Base-by-base conservation (phyloP, 345 rosid genomes). In the Cardamine occulta region DNA sequence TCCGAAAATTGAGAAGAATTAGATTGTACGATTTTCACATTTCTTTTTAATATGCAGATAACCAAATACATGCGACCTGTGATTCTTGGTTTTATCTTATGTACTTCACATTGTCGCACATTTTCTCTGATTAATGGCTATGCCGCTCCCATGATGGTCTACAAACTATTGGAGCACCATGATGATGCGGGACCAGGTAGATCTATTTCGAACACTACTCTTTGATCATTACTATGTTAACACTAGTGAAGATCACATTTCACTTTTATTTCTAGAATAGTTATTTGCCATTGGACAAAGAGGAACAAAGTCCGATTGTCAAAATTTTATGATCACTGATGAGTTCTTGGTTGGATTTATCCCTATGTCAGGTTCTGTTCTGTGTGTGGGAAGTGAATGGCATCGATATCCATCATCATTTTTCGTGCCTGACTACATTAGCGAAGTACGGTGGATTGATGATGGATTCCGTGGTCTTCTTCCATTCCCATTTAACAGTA, bases 371-470 rank as follows among this genome's bases (percentile, higher is more conserved):
- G 99, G 94, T 76, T 85, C 99, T 74, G 90, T 89, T 53, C 83
- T 92, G 59, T 95, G 99, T 76, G 89, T 92, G 81, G 98, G 98
- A 84, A 88, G 97, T 80, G 99, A 95, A 78, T 89, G 99, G 98
- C 99, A 95, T 80, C 97, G 99, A 34, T 90, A 82, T 77, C 97
- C 97, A 10, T 92, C 99, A 17, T 95, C 98, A 21, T 95, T 95
- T 81, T 89, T 95, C 29, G 82, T 95, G 65, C 99, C 99, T 29
- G 78, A 78, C 51, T 92, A 66, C 74, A 74, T 95, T 6, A 71
- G 87, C 68, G 86, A 87, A 81, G 90, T 95, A 45, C 82, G 86
- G 44, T 95, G 99, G 99, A 86, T 90, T 34, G 96, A 95, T 80
- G 99, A 95, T 74, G 99, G 98, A 12, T 92, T 95, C 86, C 85